Evolutionary conservation across 495 filamentous ascomycete species (phyloP), one percentile per base, ranked within the genome.

Genomic region (Pyrenula massariospora): DNA sequence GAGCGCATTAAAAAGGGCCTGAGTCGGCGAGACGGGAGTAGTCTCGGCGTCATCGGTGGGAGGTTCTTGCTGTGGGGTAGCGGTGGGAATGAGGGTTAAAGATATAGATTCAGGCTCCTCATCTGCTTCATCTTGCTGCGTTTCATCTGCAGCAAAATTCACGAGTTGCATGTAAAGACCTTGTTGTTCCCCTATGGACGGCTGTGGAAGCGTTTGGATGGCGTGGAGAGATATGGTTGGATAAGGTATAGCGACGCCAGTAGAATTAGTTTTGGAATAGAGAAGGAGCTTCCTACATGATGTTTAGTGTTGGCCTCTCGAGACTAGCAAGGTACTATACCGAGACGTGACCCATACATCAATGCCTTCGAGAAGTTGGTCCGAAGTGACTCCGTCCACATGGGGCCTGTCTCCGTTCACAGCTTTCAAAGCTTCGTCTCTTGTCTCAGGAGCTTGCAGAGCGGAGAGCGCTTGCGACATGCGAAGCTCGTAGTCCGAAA

Each of bases 211-310:
- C 55, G 79, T 79, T 68, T 91, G 86, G 68, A 91, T 81, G 10
- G 91, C 93, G 69, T 98, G 93, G 10, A 97, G 82, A 24, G 85
- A 87, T 65, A 98, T 89, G 25, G 83, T 71, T 2, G 87, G 89
- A 74, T 96, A 98, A 12, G 90, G 87, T 57, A 98, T 90, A 47
- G 83, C 77, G 53, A 95, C 63, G 53, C 91, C 91, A 2, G 68
- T 70, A 25, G 75, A 70, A 50, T 72, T 73, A 20, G 78, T 54
- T 52, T 79, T 69, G 65, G 82, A 86, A 74, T 82, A 92, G 60
- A 95, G 70, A 50, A 82, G 80, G 58, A 96, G 75, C 70, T 84
- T 84, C 53, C 89, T 94, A 57, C 54, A 56, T 11, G 48, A 11
- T 48, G 31, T 54, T 25, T 19, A 50, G 22, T 12, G 48, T 31